Evolutionary conservation across 495 filamentous ascomycete genomes (phyloP).

Genomic region (Mytilinidion resinicola): DNA sequence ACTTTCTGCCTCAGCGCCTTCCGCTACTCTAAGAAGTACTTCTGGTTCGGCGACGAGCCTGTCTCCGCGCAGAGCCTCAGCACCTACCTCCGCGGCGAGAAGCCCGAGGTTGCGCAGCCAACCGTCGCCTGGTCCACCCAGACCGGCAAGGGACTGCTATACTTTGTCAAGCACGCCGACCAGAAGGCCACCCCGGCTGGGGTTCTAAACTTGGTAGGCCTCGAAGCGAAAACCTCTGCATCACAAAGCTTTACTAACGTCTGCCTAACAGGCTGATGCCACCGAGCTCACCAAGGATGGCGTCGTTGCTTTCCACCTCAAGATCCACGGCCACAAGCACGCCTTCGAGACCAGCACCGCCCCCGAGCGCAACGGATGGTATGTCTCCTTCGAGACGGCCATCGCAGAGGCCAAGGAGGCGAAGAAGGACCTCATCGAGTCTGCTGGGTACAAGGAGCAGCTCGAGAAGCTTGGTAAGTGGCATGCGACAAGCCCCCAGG

Average conservation of each 20-base stretch:
- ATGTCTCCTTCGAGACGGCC: conserved; percentile 53
- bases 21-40: conserved; percentile 70
- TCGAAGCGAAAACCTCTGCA: background rate
- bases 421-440: conserved; percentile 39
- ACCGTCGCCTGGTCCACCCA: conserved; percentile 81
- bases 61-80: conserved; percentile 66
- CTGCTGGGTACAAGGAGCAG: conserved; percentile 44
- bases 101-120: conserved; percentile 71
- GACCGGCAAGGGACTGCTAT: conserved; percentile 93
- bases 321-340: conserved; percentile 79
- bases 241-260: conserved; percentile 22
- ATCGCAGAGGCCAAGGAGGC: conserved; percentile 46
- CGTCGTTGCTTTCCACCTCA: conserved; percentile 74
- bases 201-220: conserved; percentile 76
- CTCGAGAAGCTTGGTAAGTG: conserved; percentile 41
- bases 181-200: conserved; percentile 74
- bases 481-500: background rate
- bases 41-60: conserved; percentile 86
- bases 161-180: conserved; percentile 79
- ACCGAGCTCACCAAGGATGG: conserved; percentile 70
- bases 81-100: conserved; percentile 77
- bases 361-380: conserved; percentile 86
- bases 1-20: conserved; percentile 44
- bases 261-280: conserved; percentile 60
- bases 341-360: conserved; percentile 69